Base-by-base conservation (phyloP, 331 rosid species). In the Malus hybrid region DNA sequence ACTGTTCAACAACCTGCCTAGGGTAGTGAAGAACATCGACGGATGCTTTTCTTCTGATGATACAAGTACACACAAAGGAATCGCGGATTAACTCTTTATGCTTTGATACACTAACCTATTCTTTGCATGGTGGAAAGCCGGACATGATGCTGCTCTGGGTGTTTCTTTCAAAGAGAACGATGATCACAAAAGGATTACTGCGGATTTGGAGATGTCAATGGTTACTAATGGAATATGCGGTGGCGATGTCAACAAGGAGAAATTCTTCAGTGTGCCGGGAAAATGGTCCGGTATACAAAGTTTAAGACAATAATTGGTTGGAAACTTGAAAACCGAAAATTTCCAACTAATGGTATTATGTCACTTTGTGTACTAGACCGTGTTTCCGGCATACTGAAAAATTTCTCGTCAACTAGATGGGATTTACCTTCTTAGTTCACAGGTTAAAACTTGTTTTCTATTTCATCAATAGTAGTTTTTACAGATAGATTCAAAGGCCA, bases 31-130 rank as follows among this genome's bases (percentile, higher is more conserved):
- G 69, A 42, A 55, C 66, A 75, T 4, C 65, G 59, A 36, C 19
- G 11, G 48, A 39, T 55, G 6, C 31, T 67, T 29, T 28, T 50
- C 69, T 19, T 67, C 36, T 5, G n/a, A 18, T 9, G 71, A 61
- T 50, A 68, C 42, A 15, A 32, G 65, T 12, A n/a, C 54, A 65
- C 75, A 52, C 8, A 33, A 32, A 18, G 70, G 70, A 66, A 63
- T 48, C 42, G 3, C 6, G 14, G 72, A 50, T 56, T 69, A 67
- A 63, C 63, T 73, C 68, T 68, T 78, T 33, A 76, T 73, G 14
- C 70, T 61, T 71, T 67, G 78, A 65, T 81, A 46, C 57, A 16
- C 81, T 77, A 64, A 74, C 80, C 11, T 4, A 78, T 78, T 77
- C 46, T 65, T 82, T 77, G 59, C 72, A 44, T 52, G 78, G 76